phyloP scores from a whole-genome alignment of 352 stramenopile species.

The Poterioochromonas sp. region DNA sequence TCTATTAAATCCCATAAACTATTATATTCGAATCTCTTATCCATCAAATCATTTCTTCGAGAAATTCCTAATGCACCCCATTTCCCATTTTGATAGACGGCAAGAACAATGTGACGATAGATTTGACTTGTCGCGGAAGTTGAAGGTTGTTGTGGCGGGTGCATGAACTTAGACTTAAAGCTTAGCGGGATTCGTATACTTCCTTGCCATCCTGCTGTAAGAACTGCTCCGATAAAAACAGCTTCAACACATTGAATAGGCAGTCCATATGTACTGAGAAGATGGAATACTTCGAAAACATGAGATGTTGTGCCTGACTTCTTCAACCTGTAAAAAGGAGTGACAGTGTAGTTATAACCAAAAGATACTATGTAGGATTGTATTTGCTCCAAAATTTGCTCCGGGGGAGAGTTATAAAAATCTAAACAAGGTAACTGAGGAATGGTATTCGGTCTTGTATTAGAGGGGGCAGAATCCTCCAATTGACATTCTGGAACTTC shows the following conservation, averaged over 20 bases:
- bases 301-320: constrained; percentile 12
- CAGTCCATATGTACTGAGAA: not conserved
- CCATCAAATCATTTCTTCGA: constrained; percentile 27
- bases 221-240: constrained; percentile 27
- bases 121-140: not conserved
- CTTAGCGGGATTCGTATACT: constrained; percentile 29
- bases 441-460: too few species aligned
- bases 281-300: not conserved
- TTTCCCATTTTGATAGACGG: constrained; percentile 20
- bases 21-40: constrained; percentile 26
- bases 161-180: constrained; percentile 32
- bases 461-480: too few species aligned
- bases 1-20: constrained; percentile 22
- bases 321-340: constrained; percentile 5
- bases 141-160: too few species aligned
- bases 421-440: too few species aligned
- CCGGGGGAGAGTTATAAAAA: too few species aligned
- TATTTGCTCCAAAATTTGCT: too few species aligned
- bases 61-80: constrained; percentile 35
- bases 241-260: constrained; percentile 37
- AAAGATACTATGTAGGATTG: constrained; percentile 31
- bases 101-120: constrained; percentile 33
- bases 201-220: not conserved
- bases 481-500: too few species aligned
- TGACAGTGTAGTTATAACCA: constrained; percentile 34